These are phyloP conservation scores for Penicillium sp. DNA, from an alignment of 2,329 filamentous ascomycete genomes.

Conservation along the genomic window DNA sequence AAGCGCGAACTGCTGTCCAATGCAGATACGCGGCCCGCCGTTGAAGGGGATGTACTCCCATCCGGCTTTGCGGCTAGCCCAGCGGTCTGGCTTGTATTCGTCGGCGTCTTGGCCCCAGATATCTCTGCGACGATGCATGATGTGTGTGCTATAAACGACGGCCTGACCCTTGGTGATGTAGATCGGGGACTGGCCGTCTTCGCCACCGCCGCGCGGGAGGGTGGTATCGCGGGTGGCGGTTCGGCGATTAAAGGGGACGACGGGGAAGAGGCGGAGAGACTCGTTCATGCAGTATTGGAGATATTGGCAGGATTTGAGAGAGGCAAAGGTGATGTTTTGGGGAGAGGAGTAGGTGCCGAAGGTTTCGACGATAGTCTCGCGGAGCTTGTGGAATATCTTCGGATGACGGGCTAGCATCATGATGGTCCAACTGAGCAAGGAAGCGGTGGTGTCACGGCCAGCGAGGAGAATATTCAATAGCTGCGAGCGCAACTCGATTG, in stretches of 20 bases:
- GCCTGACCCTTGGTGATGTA: constrained; percentile 60
- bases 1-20: constrained; percentile 75
- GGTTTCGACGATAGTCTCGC: constrained; percentile 28
- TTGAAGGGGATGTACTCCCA: constrained; percentile 74
- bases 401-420: constrained; percentile 41
- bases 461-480: constrained; percentile 50
- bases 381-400: constrained; percentile 33
- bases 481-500: constrained; percentile 45
- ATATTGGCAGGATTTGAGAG: constrained; percentile 39
- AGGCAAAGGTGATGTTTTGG: constrained; percentile 39
- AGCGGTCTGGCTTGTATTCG: constrained; percentile 61
- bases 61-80: constrained; percentile 58
- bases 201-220: constrained; percentile 53
- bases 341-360: constrained; percentile 40
- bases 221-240: constrained; percentile 39
- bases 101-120: constrained; percentile 45
- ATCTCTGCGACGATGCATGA: constrained; percentile 64
- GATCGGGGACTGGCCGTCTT: constrained; percentile 54
- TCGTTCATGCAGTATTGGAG: constrained; percentile 38
- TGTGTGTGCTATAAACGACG: constrained; percentile 61
- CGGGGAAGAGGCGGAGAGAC: constrained; percentile 43
- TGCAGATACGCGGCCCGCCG: constrained; percentile 66
- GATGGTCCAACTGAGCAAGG: constrained; percentile 42
- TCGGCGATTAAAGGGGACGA: constrained; percentile 45
- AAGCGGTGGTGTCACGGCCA: constrained; percentile 51